Conservation (phyloP, 2,329 filamentous ascomycete genomes). For the Exophiala sp. region DNA sequence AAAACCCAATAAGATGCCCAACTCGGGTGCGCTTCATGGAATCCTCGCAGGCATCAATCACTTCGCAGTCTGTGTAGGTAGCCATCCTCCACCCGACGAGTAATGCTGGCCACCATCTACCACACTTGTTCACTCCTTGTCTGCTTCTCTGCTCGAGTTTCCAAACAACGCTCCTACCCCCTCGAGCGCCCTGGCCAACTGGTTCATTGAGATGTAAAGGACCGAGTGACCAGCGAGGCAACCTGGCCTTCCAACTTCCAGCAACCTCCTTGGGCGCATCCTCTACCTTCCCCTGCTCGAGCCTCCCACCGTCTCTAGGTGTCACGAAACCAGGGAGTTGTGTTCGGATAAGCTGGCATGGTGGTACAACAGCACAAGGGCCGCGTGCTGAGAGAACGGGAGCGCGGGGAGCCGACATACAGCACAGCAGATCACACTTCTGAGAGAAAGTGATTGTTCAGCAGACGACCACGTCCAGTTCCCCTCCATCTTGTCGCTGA, state of each 20-base stretch:
- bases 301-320: constrained; percentile 11
- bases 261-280: not conserved
- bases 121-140: not conserved
- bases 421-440: not conserved
- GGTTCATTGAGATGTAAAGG: not conserved
- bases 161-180: not conserved
- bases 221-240: not conserved
- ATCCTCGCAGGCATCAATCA: constrained; percentile 1
- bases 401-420: constrained; percentile 18
- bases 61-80: constrained; percentile 9
- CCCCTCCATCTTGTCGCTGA: not conserved
- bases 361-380: constrained; percentile 14
- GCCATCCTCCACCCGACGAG: constrained; percentile 7
- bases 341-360: constrained; percentile 11
- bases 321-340: constrained; percentile 17
- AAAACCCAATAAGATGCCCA: constrained; percentile 20
- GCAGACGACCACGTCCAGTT: not conserved
- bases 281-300: constrained; percentile 2
- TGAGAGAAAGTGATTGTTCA: not conserved
- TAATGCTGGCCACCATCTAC: constrained; percentile 4
- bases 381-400: constrained; percentile 4
- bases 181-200: not conserved
- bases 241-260: not conserved
- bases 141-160: not conserved
- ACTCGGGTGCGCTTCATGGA: constrained; percentile 2